A percentile compares a stretch with the other conserved stretches of the same genome.
These are phyloP conservation scores for Trametes punicea DNA, from an alignment of 768 basidiomycete species.

Conservation along the genomic window DNA sequence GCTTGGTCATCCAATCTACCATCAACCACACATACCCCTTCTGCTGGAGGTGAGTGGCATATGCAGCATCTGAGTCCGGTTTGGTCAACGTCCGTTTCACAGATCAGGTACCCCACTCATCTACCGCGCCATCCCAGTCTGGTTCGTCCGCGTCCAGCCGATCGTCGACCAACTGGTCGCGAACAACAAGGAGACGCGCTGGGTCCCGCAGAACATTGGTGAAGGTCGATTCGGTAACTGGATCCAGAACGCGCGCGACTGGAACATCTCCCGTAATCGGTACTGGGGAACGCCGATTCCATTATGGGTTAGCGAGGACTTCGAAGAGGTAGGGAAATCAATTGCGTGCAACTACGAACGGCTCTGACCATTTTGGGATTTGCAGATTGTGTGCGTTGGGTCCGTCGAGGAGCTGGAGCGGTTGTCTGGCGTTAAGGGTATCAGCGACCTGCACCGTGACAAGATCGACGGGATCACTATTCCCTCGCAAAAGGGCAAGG, in stretches of 20 bases:
- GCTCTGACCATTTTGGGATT: background rate
- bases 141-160: slow-evolving; percentile 90
- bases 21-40: slow-evolving; percentile 91
- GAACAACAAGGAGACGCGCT: slow-evolving; percentile 88
- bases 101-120: slow-evolving; percentile 95
- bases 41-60: slow-evolving; percentile 79
- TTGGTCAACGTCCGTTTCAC: background rate
- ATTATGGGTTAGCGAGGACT: slow-evolving; percentile 92
- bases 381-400: slow-evolving; percentile 76
- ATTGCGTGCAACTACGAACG: background rate
- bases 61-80: too few species aligned
- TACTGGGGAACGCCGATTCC: slow-evolving; percentile 99
- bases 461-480: slow-evolving; percentile 96
- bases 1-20: slow-evolving; percentile 84
- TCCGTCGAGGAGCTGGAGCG: slow-evolving; percentile 86
- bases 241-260: slow-evolving; percentile 97
- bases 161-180: slow-evolving; percentile 83
- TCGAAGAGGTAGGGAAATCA: slow-evolving; percentile 63
- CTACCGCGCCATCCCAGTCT: slow-evolving; percentile 92
- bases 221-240: slow-evolving; percentile 95
- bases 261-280: slow-evolving; percentile 98
- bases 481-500: slow-evolving; percentile 87
- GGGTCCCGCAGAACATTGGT: slow-evolving; percentile 91
- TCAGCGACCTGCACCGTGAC: slow-evolving; percentile 90
- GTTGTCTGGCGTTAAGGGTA: slow-evolving; percentile 78